Conservation (phyloP, 345 rosid species). For the Erodium maritimum region DNA sequence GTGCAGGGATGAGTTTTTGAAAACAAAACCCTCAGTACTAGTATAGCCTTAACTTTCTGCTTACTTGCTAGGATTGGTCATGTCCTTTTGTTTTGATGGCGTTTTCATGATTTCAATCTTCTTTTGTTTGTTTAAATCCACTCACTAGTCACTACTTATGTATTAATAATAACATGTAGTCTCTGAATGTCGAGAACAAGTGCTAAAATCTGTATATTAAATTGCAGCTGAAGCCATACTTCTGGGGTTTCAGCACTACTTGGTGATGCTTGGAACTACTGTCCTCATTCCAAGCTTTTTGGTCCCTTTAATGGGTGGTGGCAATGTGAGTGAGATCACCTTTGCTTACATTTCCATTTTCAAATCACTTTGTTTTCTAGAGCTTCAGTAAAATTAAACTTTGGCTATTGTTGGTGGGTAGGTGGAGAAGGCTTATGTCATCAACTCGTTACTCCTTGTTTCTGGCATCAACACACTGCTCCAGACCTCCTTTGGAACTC, state of each 20-base stretch:
- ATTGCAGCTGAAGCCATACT: slow-evolving; percentile 62
- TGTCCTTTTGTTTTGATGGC: too few species aligned
- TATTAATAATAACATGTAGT: too few species aligned
- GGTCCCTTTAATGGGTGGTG: slow-evolving; percentile 81
- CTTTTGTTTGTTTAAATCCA: too few species aligned
- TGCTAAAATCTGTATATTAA: not conserved
- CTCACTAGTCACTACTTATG: too few species aligned
- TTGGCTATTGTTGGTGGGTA: slow-evolving; percentile 9
- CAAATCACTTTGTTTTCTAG: too few species aligned
- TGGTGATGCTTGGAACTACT: slow-evolving; percentile 81
- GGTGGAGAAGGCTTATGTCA: slow-evolving; percentile 77
- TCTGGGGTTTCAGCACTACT: slow-evolving; percentile 79
- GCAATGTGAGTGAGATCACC: slow-evolving; percentile 38
- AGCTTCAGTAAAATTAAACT: not conserved
- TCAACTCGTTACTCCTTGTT: slow-evolving; percentile 59
- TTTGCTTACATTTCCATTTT: not conserved
- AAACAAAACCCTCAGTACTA: too few species aligned
- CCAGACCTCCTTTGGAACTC: slow-evolving; percentile 60
- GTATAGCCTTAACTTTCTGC: too few species aligned
- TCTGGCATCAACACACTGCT: slow-evolving; percentile 67
- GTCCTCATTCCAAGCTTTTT: slow-evolving; percentile 59
- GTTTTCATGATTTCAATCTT: too few species aligned
- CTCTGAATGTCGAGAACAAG: too few species aligned
- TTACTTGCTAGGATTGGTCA: too few species aligned
- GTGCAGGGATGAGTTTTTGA: too few species aligned